phyloP scores from a whole-genome alignment of 1,284 basidiomycete species.

The Athelia psychrophila region DNA sequence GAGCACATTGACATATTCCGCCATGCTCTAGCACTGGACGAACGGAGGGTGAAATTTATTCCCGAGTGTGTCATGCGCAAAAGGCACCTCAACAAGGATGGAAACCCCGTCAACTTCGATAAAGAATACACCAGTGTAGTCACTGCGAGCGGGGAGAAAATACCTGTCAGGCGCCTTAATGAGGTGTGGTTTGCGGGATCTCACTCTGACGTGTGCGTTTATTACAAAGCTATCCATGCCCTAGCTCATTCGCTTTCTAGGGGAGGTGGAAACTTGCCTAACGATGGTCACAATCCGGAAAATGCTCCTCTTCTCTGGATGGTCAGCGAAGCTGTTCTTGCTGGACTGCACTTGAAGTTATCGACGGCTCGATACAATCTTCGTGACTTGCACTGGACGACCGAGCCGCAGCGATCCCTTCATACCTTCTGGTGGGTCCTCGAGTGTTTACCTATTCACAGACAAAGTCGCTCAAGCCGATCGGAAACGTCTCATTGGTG shows the following conservation, averaged over 20 bases:
- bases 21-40: too few species aligned
- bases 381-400: background rate
- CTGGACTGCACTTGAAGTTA: background rate
- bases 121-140: background rate
- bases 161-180: background rate
- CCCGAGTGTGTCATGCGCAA: background rate
- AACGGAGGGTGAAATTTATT: too few species aligned
- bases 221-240: background rate
- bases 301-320: background rate
- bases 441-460: background rate
- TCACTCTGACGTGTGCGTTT: conserved; percentile 1
- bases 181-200: conserved; percentile 5
- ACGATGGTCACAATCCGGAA: background rate
- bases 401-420: background rate
- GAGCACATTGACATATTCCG: too few species aligned
- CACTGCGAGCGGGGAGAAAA: background rate
- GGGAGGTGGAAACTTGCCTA: conserved; percentile 1
- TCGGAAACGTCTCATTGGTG: too few species aligned
- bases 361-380: background rate
- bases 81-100: background rate
- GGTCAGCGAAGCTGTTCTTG: background rate
- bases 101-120: background rate
- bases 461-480: background rate
- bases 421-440: background rate
- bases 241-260: background rate